These are phyloP conservation scores for Leccinum solheimii DNA, from an alignment of 1,284 basidiomycete genomes.

Conservation along the genomic window DNA sequence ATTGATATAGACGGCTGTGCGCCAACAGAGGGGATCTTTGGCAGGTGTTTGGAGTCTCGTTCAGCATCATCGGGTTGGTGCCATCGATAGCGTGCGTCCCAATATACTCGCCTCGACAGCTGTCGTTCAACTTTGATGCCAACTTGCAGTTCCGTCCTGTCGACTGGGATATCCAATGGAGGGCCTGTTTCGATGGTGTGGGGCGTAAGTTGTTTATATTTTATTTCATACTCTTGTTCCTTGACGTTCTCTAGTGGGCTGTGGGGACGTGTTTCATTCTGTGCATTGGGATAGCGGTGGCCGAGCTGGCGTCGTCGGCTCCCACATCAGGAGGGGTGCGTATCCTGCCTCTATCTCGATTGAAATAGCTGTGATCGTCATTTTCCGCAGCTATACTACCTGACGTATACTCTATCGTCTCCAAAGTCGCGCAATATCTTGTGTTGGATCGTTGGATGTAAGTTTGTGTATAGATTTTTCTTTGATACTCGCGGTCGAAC, in stretches of 20 bases:
- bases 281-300: slow-evolving; percentile 67
- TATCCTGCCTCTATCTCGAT: not conserved
- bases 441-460: slow-evolving; percentile 45
- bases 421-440: slow-evolving; percentile 35
- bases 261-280: slow-evolving; percentile 55
- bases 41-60: slow-evolving; percentile 37
- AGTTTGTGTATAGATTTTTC: slow-evolving; percentile 1
- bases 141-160: slow-evolving; percentile 36
- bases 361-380: not conserved
- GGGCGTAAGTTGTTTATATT: slow-evolving; percentile 34
- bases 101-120: not conserved
- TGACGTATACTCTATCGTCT: slow-evolving; percentile 40
- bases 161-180: slow-evolving; percentile 48
- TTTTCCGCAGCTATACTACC: slow-evolving; percentile 36
- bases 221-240: not conserved
- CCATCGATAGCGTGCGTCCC: slow-evolving; percentile 41
- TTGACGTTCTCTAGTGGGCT: slow-evolving; percentile 31
- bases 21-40: not conserved
- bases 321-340: slow-evolving; percentile 51
- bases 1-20: not conserved
- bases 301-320: slow-evolving; percentile 71
- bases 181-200: slow-evolving; percentile 50
- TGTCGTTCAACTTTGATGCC: not conserved
- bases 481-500: not conserved
- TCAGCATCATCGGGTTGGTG: slow-evolving; percentile 43